These are phyloP conservation scores for Candida chauliodis DNA, from an alignment of 805 yeast genomes.

Conservation along the genomic window DNA sequence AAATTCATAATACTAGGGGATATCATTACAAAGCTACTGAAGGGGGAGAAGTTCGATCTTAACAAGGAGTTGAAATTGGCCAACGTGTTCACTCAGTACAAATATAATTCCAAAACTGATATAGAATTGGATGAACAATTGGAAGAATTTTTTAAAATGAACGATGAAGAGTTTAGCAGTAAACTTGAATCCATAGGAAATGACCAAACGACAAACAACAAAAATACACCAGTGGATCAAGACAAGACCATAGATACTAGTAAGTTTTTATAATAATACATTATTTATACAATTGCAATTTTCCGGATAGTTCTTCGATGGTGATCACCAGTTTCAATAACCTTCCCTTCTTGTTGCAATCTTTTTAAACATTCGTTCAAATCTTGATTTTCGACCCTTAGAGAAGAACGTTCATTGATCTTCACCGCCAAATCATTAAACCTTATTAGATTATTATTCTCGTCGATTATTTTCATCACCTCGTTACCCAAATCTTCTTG, in stretches of 20 bases:
- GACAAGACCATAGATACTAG: constrained; percentile 7
- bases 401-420: constrained; percentile 63
- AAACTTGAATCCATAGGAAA: not conserved
- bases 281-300: constrained; percentile 13
- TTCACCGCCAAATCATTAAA: constrained; percentile 57
- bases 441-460: constrained; percentile 45
- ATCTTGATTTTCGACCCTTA: constrained; percentile 67
- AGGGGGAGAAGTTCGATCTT: constrained; percentile 40
- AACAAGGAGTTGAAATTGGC: constrained; percentile 38
- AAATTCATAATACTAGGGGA: constrained; percentile 33
- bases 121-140: constrained; percentile 38
- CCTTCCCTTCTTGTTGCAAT: constrained; percentile 66
- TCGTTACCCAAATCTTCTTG: constrained; percentile 70
- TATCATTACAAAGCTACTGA: constrained; percentile 23
- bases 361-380: constrained; percentile 64
- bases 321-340: constrained; percentile 70
- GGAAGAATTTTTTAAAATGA: constrained; percentile 31
- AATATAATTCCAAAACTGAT: constrained; percentile 29
- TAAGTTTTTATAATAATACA: constrained; percentile 12
- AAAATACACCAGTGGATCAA: not conserved
- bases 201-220: not conserved
- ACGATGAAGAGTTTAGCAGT: constrained; percentile 18
- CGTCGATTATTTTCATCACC: constrained; percentile 52
- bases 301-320: constrained; percentile 55
- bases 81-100: constrained; percentile 39